phyloP scores from a whole-genome alignment of 1,284 basidiomycete genomes.

The Athelia psychrophila region DNA sequence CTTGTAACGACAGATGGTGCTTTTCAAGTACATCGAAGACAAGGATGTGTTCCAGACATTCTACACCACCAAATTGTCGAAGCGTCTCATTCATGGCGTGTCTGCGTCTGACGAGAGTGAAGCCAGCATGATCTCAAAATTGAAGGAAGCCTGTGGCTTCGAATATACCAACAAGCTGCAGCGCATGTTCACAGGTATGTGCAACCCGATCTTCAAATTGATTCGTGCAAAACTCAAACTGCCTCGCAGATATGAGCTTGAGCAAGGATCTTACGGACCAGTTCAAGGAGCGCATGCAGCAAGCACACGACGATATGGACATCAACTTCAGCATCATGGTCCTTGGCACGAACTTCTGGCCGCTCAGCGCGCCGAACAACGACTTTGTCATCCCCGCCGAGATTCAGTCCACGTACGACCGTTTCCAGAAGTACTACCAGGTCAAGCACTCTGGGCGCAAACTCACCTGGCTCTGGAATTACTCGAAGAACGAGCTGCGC shows the following conservation, averaged over 20 bases:
- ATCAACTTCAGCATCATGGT: constrained; percentile 95
- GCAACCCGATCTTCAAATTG: background rate
- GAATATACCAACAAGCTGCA: constrained; percentile 98
- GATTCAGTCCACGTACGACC: constrained; percentile 84
- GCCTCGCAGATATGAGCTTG: constrained; percentile 80
- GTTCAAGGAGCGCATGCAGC: constrained; percentile 93
- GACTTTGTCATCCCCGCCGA: constrained; percentile 91
- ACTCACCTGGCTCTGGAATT: constrained; percentile 97
- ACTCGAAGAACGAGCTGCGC: constrained; percentile 93
- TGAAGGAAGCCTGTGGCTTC: constrained; percentile 98
- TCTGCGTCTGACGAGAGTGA: constrained; percentile 98
- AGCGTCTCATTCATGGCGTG: constrained; percentile 89
- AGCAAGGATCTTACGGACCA: constrained; percentile 96
- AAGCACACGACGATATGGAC: constrained; percentile 81
- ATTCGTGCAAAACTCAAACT: constrained; percentile 9
- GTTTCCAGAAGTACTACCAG: constrained; percentile 93
- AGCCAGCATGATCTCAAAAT: constrained; percentile 97
- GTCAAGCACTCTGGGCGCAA: constrained; percentile 94
- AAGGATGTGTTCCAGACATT: constrained; percentile 99
- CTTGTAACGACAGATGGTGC: constrained; percentile 72
- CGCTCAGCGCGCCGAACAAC: constrained; percentile 78
- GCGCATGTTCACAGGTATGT: constrained; percentile 93
- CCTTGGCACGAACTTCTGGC: constrained; percentile 96
- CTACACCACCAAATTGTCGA: constrained; percentile 96
- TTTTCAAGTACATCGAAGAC: constrained; percentile 99